These are phyloP conservation scores for Somion occarium DNA, from an alignment of 1,284 basidiomycete species.

Conservation along the genomic window DNA sequence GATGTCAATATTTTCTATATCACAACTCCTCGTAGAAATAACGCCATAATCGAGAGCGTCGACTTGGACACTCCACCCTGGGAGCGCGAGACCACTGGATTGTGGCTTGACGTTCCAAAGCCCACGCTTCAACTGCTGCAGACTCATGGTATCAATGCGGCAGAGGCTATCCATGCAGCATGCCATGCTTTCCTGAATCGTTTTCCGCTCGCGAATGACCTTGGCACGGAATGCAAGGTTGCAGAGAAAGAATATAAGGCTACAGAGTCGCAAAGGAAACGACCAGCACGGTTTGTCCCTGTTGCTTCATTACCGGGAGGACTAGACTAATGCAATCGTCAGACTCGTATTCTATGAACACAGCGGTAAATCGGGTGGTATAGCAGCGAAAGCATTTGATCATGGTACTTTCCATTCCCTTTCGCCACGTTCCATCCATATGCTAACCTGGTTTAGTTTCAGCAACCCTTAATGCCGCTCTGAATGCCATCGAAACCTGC, in stretches of 20 bases:
- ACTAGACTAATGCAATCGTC: not conserved
- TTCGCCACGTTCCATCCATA: not conserved
- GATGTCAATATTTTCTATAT: not conserved
- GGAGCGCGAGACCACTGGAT: slow-evolving; percentile 70
- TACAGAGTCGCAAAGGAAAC: slow-evolving; percentile 57
- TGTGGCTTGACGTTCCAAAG: slow-evolving; percentile 84
- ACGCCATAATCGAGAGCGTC: slow-evolving; percentile 72
- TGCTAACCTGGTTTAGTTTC: slow-evolving; percentile 39
- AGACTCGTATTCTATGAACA: slow-evolving; percentile 85
- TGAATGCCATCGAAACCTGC: slow-evolving; percentile 62
- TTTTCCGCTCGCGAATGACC: slow-evolving; percentile 66
- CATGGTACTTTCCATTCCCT: slow-evolving; percentile 64
- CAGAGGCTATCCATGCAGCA: slow-evolving; percentile 82
- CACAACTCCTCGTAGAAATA: slow-evolving; percentile 36
- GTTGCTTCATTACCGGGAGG: not conserved
- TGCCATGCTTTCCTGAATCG: slow-evolving; percentile 82
- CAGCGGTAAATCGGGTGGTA: slow-evolving; percentile 65
- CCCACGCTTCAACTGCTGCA: slow-evolving; percentile 48
- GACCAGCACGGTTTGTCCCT: slow-evolving; percentile 63
- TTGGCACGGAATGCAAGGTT: slow-evolving; percentile 86
- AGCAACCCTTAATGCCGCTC: slow-evolving; percentile 61
- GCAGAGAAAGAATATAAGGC: slow-evolving; percentile 73
- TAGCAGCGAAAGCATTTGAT: slow-evolving; percentile 81
- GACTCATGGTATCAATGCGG: slow-evolving; percentile 54
- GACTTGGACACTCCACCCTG: slow-evolving; percentile 79